Evolutionary conservation across 1,139 yeast species (phyloP), one percentile per base, ranked within the genome.

Genomic region (Pichia sp.): DNA sequence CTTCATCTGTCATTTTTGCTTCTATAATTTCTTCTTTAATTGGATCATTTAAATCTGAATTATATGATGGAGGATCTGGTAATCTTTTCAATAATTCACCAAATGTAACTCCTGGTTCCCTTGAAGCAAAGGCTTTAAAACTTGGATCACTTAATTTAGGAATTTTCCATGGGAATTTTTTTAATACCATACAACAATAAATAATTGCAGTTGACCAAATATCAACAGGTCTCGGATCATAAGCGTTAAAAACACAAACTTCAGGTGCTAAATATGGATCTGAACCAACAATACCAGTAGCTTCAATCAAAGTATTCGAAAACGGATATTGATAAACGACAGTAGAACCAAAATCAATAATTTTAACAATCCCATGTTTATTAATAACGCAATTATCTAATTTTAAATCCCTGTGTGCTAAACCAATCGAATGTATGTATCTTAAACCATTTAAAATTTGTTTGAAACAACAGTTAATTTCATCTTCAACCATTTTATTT

Each of bases 211-310:
- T 75, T 1, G 97, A 89, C 98, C 98, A 92, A 46, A 92, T 74
- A 67, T 92, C 98, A 8, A 90, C 95, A 2, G 89, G 86, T 61
- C 86, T 88, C 3, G 98, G 97, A 63, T 90, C 95, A 63, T 90
- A 92, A 34, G 83, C 78, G 49, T 80, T 76, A 48, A 78, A 77
- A 34, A 76, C 77, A 57, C 94, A 75, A 25, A 90, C 97, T 66
- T 92, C 99, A 0, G 99, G 98, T 1, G 98, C 97, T 61, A 92
- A 75, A 63, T 92, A 92, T 4, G 99, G 99, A 67, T 94, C 99
- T 8, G 96, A 87, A 5, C 99, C 99, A 47, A 92, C 97, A 55
- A 92, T 84, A 6, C 98, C 98, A 57, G 85, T 90, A 45, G 96
- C 90, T 58, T 79, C 76, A 42, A 88, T 88, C 45, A 87, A 74